Conservation (phyloP, 2,329 filamentous ascomycete species). For the Aspergillus brasiliensis region DNA sequence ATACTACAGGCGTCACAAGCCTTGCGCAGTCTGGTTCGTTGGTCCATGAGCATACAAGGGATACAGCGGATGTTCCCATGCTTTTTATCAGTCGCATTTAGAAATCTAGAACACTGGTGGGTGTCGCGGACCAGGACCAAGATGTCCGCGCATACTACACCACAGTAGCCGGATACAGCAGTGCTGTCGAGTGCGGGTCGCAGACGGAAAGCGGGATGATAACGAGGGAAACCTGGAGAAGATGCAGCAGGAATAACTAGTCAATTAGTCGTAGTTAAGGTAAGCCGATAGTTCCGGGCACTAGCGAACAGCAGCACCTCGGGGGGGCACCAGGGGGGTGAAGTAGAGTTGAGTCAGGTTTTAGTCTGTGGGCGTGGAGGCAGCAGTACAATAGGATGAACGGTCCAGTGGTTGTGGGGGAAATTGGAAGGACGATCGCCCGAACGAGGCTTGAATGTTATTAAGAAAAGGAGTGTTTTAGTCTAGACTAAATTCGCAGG, state of each 20-base stretch:
- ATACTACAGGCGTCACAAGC: constrained; percentile 58
- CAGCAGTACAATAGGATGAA: background rate
- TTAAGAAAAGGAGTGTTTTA: background rate
- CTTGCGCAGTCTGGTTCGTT: constrained; percentile 49
- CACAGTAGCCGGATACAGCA: background rate
- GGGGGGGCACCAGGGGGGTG: background rate
- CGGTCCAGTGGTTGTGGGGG: constrained; percentile 1
- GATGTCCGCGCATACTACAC: constrained; percentile 3
- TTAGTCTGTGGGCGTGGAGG: no score
- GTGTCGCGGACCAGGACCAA: constrained; percentile 5
- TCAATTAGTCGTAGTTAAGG: background rate
- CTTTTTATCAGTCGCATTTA: constrained; percentile 24
- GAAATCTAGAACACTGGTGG: constrained; percentile 12
- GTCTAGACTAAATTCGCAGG: background rate
- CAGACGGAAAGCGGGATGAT: constrained; percentile 1
- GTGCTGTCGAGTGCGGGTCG: constrained; percentile 5
- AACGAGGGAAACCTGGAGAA: constrained; percentile 3
- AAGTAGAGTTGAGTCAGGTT: background rate
- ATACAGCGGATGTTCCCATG: constrained; percentile 24
- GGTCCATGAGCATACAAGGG: constrained; percentile 34
- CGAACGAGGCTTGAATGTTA: background rate
- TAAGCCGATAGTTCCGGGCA: constrained; percentile 1
- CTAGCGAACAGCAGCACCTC: background rate
- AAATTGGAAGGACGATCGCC: constrained; percentile 5
- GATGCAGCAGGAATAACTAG: background rate